Base-by-base conservation (phyloP, 805 yeast species). In the Kodamaea kaohsiungensis region DNA sequence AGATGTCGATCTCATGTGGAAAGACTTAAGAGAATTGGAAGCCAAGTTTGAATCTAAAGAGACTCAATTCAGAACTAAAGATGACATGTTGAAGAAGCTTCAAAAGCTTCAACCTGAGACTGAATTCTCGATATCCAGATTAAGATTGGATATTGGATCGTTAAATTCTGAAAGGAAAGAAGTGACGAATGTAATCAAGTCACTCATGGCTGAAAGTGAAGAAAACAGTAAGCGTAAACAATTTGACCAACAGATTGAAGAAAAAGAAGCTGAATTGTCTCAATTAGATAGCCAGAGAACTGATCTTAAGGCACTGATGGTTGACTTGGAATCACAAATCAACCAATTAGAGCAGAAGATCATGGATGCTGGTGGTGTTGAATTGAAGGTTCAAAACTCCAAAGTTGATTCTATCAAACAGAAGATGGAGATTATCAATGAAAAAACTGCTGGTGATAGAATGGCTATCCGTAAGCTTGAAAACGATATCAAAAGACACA, bases 331-430 rank as follows among this genome's bases (percentile, higher is more conserved):
- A 65, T 63, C 68, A 6, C 76, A 81, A 54, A 88, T 95, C 42
- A 76, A 78, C 10, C 76, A 61, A 0, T 71, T 92, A 2, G 92
- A 91, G 60, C 89, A 86, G 53, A 80, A 85, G 64, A 90, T 95
- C 40, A 84, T 92, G 89, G 86, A 88, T 49, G 87, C 90, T 52
- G 99, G 99, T 52, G 99, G 99, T 56, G 86, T 89, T 7, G 85
- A 85, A 57, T 76, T 95, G 58, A 84, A 89, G 53, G 68, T 88
- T 56, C 97, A 91, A 62, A 87, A 84, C 56, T 82, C 96, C 1
- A 88, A 85, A 63, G 97, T 95, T 7, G 91, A 85, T 61, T 87
- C 96, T 1, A 75, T 88, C 35, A 75, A 77, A 43, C 89, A 88
- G 61, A 81, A 83, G 62, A 80, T 88, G 27, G 89, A 85, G 51